These are phyloP conservation scores for Metschnikowia arizonensis DNA, from an alignment of 805 yeast species.

Conservation along the genomic window DNA sequence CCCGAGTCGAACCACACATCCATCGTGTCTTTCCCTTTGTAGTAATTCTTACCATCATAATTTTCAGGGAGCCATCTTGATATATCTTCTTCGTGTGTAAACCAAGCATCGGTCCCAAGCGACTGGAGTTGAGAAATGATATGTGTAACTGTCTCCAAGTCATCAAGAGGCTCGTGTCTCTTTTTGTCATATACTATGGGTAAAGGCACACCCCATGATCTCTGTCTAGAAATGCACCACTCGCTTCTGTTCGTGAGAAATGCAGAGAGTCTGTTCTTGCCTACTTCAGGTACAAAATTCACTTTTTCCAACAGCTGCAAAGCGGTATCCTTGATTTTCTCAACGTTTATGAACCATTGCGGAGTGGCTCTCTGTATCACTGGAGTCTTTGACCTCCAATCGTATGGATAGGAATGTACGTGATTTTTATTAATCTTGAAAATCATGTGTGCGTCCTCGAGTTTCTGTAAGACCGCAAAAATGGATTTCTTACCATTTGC, in stretches of 20 bases:
- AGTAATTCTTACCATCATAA: constrained; percentile 42
- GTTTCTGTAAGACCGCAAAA: constrained; percentile 24
- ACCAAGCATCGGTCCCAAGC: constrained; percentile 80
- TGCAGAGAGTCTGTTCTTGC: constrained; percentile 63
- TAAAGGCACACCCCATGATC: constrained; percentile 97
- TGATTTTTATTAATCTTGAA: constrained; percentile 47
- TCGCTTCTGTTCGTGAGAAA: constrained; percentile 78
- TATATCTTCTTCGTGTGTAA: constrained; percentile 48
- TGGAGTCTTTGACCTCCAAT: constrained; percentile 95
- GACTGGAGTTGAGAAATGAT: constrained; percentile 54
- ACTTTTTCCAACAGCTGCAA: constrained; percentile 57
- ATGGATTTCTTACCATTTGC: constrained; percentile 29
- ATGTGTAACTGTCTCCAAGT: constrained; percentile 48
- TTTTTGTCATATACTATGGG: constrained; percentile 67
- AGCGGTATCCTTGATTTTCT: constrained; percentile 62
- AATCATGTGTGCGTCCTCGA: constrained; percentile 44
- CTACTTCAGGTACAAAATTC: constrained; percentile 68
- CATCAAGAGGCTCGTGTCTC: constrained; percentile 63
- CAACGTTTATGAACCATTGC: constrained; percentile 93
- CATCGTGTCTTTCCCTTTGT: constrained; percentile 85
- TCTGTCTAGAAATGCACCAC: constrained; percentile 97
- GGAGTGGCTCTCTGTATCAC: constrained; percentile 94
- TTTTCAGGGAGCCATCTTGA: constrained; percentile 70
- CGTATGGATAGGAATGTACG: constrained; percentile 88
- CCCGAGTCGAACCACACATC: constrained; percentile 99